Conservation (phyloP, 305 asterid genomes). For the Rubia balearica region DNA sequence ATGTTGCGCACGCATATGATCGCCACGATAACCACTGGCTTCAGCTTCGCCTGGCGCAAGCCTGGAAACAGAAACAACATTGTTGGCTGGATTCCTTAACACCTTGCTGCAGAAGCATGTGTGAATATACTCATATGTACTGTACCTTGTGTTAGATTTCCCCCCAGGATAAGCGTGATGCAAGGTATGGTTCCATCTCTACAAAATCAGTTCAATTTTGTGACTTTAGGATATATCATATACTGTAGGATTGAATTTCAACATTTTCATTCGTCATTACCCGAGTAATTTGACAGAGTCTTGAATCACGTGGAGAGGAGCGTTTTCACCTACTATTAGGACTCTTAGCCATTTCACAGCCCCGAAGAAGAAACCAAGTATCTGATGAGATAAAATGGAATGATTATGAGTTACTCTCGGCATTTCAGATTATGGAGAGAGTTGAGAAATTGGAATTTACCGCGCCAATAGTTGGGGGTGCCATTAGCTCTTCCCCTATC, state of each 20-base stretch:
- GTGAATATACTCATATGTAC: background rate
- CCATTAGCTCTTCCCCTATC: constrained; percentile 48
- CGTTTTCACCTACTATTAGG: constrained; percentile 56
- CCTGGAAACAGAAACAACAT: constrained; percentile 37
- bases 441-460: constrained; percentile 26
- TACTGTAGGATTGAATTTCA: background rate
- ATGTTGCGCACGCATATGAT: constrained; percentile 53
- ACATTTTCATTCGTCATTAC: constrained; percentile 22
- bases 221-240: background rate
- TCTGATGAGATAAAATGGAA: constrained; percentile 27
- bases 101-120: too few relatives aligned
- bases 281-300: constrained; percentile 53
- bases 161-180: constrained; percentile 79
- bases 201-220: background rate
- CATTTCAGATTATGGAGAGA: background rate
- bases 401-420: background rate
- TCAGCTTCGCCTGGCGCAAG: constrained; percentile 45
- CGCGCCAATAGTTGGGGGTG: constrained; percentile 71
- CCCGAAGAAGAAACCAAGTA: constrained; percentile 54
- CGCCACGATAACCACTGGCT: constrained; percentile 29
- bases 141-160: constrained; percentile 78
- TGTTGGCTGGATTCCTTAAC: background rate
- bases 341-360: constrained; percentile 51
- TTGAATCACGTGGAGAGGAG: constrained; percentile 60
- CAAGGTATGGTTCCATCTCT: constrained; percentile 85